phyloP scores from a whole-genome alignment of 148 eudicot genomes.

The Salicornia ramosissima region DNA sequence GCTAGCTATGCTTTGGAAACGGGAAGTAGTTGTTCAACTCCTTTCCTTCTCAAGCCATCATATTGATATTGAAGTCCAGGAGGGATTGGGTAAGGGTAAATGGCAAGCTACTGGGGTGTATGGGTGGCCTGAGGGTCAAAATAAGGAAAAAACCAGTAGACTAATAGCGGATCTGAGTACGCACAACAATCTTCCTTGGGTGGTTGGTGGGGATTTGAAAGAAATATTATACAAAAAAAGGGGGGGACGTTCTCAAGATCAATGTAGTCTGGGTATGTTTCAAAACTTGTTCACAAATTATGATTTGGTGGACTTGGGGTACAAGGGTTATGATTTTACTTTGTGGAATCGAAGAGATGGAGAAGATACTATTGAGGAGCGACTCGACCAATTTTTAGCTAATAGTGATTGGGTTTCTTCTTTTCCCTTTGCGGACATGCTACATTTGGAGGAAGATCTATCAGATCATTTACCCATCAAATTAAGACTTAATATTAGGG shows the following conservation, averaged over 20 bases:
- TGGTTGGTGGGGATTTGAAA: too few species aligned
- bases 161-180: neutral
- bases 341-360: neutral
- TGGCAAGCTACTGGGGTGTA: neutral
- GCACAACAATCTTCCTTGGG: neutral
- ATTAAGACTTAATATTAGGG: neutral
- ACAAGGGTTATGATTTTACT: neutral
- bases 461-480: neutral
- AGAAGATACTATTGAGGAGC: too few species aligned
- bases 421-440: neutral
- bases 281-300: too few species aligned
- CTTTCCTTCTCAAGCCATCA: neutral
- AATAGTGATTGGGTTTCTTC: neutral
- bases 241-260: too few species aligned
- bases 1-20: neutral
- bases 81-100: neutral
- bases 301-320: neutral
- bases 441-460: neutral
- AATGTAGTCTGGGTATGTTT: neutral
- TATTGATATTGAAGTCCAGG: neutral
- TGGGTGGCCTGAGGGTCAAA: neutral
- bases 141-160: neutral
- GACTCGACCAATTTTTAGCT: neutral
- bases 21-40: neutral
- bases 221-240: too few species aligned